Evolutionary conservation across 2,329 filamentous ascomycete species (phyloP).

Genomic region (Emmonsia crescens): DNA sequence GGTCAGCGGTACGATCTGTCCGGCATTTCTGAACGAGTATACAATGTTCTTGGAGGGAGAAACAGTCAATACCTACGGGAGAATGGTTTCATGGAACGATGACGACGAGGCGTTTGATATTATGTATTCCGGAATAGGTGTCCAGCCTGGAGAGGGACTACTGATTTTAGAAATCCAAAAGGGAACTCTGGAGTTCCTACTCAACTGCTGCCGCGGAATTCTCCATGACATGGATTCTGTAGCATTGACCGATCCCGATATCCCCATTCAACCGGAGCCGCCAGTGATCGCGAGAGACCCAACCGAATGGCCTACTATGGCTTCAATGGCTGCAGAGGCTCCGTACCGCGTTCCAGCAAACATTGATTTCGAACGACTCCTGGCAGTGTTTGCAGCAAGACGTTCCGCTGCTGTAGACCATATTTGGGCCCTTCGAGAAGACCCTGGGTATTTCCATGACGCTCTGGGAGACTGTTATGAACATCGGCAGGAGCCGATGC

Average conservation of each 20-base stretch:
- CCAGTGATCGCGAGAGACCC: slow-evolving; percentile 18
- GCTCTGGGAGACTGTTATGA: slow-evolving; percentile 26
- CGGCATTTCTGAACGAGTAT: slow-evolving; percentile 20
- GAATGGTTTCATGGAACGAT: slow-evolving; percentile 27
- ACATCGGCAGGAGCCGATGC: slow-evolving; percentile 40
- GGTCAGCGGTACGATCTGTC: slow-evolving; percentile 14
- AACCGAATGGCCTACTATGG: slow-evolving; percentile 29
- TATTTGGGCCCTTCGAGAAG: slow-evolving; percentile 46
- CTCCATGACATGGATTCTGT: slow-evolving; percentile 42
- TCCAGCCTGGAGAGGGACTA: slow-evolving; percentile 37
- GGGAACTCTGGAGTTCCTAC: slow-evolving; percentile 38
- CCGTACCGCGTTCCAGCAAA: slow-evolving; percentile 42
- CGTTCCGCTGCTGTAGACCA: slow-evolving; percentile 41
- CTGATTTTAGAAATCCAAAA: slow-evolving; percentile 43
- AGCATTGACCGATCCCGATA: slow-evolving; percentile 18
- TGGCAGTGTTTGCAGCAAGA: slow-evolving; percentile 35
- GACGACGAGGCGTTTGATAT: slow-evolving; percentile 29
- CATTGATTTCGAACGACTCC: slow-evolving; percentile 38
- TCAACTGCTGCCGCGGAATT: slow-evolving; percentile 37
- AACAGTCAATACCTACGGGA: slow-evolving; percentile 24
- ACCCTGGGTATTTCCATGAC: slow-evolving; percentile 46
- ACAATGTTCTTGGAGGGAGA: slow-evolving; percentile 26
- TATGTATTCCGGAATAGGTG: slow-evolving; percentile 27
- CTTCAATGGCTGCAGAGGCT: slow-evolving; percentile 37
- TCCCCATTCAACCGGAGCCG: slow-evolving; percentile 32